Conservation (phyloP, 2,329 filamentous ascomycete genomes). For the Cladophialophora chaetospira region DNA sequence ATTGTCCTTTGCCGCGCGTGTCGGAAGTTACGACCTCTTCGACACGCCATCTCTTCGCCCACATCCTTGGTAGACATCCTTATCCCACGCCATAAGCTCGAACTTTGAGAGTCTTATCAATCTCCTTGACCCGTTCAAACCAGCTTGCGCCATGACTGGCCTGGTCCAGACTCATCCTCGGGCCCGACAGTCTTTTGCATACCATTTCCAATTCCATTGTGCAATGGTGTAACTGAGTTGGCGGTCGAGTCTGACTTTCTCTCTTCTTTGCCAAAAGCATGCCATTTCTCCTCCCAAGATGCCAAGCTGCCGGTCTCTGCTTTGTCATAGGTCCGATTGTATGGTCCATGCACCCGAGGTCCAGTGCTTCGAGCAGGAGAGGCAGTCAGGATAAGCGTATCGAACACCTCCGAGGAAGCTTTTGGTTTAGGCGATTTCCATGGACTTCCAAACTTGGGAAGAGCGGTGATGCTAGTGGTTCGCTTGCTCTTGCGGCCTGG, state of each 20-base stretch:
- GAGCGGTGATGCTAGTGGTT: neutral
- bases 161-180: neutral
- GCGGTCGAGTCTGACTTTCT: neutral
- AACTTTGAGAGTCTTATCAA: neutral
- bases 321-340: slow-evolving; percentile 5
- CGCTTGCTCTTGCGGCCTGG: neutral
- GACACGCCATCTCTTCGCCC: too few species aligned
- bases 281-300: slow-evolving; percentile 31
- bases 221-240: too few species aligned
- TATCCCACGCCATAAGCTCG: too few species aligned
- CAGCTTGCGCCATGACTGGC: slow-evolving; percentile 12
- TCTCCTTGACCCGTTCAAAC: neutral
- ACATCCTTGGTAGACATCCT: too few species aligned
- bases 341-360: slow-evolving; percentile 9
- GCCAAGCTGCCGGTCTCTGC: slow-evolving; percentile 21
- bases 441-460: slow-evolving; percentile 1
- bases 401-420: neutral
- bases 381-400: neutral
- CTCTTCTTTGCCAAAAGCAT: slow-evolving; percentile 12
- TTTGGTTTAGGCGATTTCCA: slow-evolving; percentile 6
- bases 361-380: neutral
- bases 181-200: neutral
- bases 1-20: neutral
- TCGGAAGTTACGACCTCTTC: too few species aligned
- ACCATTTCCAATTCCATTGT: neutral